A percentile compares a stretch with the other conserved stretches of the same genome.
These are phyloP conservation scores for Acmispon strigosus DNA, from an alignment of 306 rosid species.

Conservation along the genomic window DNA sequence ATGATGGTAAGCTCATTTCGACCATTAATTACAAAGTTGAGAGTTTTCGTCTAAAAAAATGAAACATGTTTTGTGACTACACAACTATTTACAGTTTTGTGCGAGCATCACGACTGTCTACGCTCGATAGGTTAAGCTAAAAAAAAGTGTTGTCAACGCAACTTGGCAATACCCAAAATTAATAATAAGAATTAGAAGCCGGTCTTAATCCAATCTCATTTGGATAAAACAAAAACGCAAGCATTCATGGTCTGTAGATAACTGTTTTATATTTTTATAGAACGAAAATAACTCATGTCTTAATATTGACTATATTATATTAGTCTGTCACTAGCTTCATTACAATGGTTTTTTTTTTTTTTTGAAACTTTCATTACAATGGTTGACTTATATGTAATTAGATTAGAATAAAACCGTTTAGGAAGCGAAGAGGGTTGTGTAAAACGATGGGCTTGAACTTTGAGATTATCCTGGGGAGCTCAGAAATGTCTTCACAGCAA, in stretches of 20 bases:
- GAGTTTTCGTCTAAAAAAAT: no score
- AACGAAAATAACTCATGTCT: background rate
- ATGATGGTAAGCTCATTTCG: no score
- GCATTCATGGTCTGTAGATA: background rate
- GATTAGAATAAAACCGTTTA: background rate
- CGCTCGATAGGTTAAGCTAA: no score
- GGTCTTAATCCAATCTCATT: conserved; percentile 6
- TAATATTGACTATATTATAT: background rate
- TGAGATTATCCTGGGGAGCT: background rate
- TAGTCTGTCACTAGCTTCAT: background rate
- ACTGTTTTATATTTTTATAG: background rate
- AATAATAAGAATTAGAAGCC: no score
- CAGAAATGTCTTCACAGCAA: background rate
- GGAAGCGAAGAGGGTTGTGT: background rate
- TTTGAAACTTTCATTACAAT: background rate
- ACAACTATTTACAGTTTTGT: no score
- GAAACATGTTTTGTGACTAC: no score
- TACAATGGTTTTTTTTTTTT: background rate
- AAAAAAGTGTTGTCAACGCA: no score
- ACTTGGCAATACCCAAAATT: no score
- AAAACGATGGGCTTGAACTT: background rate
- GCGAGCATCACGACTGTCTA: no score
- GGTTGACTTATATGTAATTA: background rate
- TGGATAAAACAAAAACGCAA: background rate
- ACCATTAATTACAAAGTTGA: no score